These are phyloP conservation scores for Magnolia sinica DNA, from an alignment of 164 flowering plant species.

Conservation along the genomic window DNA sequence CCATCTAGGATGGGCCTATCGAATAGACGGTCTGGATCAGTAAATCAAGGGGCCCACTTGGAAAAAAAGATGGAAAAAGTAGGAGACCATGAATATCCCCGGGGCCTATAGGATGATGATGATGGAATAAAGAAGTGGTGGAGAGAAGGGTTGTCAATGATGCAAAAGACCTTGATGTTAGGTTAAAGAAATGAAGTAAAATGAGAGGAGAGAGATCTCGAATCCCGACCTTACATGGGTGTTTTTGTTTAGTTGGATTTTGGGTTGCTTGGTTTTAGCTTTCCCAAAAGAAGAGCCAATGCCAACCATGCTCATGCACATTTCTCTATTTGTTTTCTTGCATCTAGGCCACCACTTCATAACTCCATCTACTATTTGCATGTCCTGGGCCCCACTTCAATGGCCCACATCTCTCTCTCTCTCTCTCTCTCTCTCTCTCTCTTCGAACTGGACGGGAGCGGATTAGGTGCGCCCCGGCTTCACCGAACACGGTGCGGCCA, in stretches of 20 bases:
- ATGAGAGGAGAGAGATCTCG: slow-evolving; percentile 33
- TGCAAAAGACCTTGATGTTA: slow-evolving; percentile 19
- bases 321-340: slow-evolving; percentile 3
- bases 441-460: no score
- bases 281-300: slow-evolving; percentile 54
- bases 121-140: background rate
- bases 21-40: background rate
- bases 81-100: background rate
- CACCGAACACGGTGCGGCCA: no score
- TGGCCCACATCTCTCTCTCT: background rate
- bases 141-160: slow-evolving; percentile 19
- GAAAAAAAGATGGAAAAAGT: no score
- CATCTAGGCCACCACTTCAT: slow-evolving; percentile 11
- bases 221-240: slow-evolving; percentile 38
- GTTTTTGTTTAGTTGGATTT: slow-evolving; percentile 18
- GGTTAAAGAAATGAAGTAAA: slow-evolving; percentile 21
- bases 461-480: no score
- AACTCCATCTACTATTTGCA: background rate
- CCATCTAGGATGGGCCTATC: background rate
- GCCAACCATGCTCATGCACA: slow-evolving; percentile 38
- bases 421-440: no score
- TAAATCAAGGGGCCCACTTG: no score
- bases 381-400: slow-evolving; percentile 4
- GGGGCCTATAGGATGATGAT: background rate
- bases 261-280: slow-evolving; percentile 34